Evolutionary conservation across 352 stramenopile species (phyloP), one percentile per base, ranked within the genome.

Genomic region (Nothophytophthora sp.): DNA sequence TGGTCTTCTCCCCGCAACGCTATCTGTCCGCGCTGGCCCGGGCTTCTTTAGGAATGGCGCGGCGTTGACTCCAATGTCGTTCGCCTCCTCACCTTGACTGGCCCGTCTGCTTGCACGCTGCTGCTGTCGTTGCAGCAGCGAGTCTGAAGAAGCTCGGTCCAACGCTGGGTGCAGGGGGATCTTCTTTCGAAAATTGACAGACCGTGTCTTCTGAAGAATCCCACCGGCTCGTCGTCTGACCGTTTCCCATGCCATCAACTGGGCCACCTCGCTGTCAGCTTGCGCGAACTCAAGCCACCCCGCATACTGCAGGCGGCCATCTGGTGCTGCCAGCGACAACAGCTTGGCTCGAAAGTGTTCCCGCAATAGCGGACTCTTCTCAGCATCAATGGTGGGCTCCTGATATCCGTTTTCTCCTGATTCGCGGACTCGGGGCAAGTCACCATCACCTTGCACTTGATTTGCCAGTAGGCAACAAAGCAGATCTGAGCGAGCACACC

Each of bases 391-490:
- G 15, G 54, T 43, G 8, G 32, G 60, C 25, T 67, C 40, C 37
- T 32, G 20, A 32, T 36, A 15, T 13, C 51, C 55, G 23, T 22
- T 44, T 25, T 32, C 36, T 10, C 27, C 35, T 20, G 35, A 19
- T 4, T 55, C 51, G 12, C 55, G 32, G 19, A 32, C 20, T 54
- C 43, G 56, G 37, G 36, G 18, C 8, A 28, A 48, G 30, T 54
- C 48, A 54, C 37, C 36, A 47, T 62, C 56, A 37, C 19, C 52
- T 23, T 79, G 39, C 49, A 75, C 62, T n/a, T 60, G 59, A 56
- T 72, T 81, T 40, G 58, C 54, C 23, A 76, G 55, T n/a, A 87
- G 61, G 28, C 70, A 70, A 36, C 67, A 84, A 3, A 84, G 42
- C 12, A 82, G 52, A 61, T 82, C 76, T 87, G 35, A 28, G 24